Conservation (phyloP, 331 rosid species). For the Malus hybrid region DNA sequence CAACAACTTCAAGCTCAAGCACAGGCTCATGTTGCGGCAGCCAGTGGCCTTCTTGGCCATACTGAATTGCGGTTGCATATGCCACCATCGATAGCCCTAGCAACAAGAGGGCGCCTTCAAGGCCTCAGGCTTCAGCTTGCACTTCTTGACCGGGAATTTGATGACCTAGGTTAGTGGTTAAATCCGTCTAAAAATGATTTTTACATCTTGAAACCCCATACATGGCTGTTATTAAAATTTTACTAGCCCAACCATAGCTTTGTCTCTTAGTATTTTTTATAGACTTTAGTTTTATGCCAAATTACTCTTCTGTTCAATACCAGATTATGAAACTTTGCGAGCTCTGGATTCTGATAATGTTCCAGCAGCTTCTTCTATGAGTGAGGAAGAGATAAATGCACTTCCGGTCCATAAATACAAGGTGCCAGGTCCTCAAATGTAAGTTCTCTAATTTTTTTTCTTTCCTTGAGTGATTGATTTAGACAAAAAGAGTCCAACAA, state of each 20-base stretch:
- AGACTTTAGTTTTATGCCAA: not conserved
- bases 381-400: slow-evolving; percentile 87
- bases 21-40: slow-evolving; percentile 79
- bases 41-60: slow-evolving; percentile 83
- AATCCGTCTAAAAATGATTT: not conserved
- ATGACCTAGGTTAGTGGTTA: slow-evolving; percentile 59
- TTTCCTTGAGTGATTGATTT: not conserved
- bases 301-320: not conserved
- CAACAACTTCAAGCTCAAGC: slow-evolving; percentile 96
- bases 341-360: slow-evolving; percentile 87
- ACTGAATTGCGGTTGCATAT: slow-evolving; percentile 78
- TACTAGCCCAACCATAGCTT: not conserved
- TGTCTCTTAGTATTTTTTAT: not conserved
- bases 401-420: slow-evolving; percentile 94
- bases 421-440: slow-evolving; percentile 64
- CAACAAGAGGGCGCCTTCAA: slow-evolving; percentile 83
- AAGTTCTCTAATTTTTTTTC: slow-evolving; percentile 12
- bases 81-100: slow-evolving; percentile 88
- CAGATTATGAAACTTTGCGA: slow-evolving; percentile 92
- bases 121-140: slow-evolving; percentile 98
- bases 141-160: slow-evolving; percentile 93
- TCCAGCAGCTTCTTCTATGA: slow-evolving; percentile 79
- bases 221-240: not conserved
- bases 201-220: not conserved
- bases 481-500: not conserved